Evolutionary conservation across 345 rosid species (phyloP).

Genomic region (Mercurialis annua): DNA sequence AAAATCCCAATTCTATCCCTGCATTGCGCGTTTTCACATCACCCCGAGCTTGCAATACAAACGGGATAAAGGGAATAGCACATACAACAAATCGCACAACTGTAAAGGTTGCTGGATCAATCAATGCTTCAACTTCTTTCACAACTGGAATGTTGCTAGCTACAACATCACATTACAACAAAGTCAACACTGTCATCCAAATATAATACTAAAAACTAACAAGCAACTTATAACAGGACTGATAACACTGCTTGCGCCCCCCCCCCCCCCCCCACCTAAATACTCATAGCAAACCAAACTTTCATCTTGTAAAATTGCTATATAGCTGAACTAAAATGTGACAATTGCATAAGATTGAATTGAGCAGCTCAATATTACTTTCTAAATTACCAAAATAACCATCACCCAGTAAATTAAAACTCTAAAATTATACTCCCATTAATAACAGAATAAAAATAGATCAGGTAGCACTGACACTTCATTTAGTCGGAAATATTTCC

Average conservation of each 20-base stretch:
- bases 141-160: slow-evolving; percentile 59
- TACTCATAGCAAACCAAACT: background rate
- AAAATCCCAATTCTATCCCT: slow-evolving; percentile 63
- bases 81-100: slow-evolving; percentile 49
- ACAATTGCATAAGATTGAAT: background rate
- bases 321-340: background rate
- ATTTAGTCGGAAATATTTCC: too few species aligned
- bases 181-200: background rate
- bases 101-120: slow-evolving; percentile 51
- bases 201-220: background rate
- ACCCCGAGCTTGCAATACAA: slow-evolving; percentile 36
- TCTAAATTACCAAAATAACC: too few species aligned
- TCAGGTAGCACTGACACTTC: too few species aligned
- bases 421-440: too few species aligned
- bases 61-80: slow-evolving; percentile 54
- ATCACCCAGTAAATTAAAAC: too few species aligned
- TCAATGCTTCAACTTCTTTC: slow-evolving; percentile 50
- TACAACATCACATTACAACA: slow-evolving; percentile 27
- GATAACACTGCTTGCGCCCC: too few species aligned
- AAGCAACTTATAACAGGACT: background rate
- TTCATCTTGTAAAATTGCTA: background rate
- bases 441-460: too few species aligned
- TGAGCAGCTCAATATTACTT: too few species aligned
- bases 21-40: slow-evolving; percentile 47
- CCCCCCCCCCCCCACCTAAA: too few species aligned